These are phyloP conservation scores for Platismatia glauca DNA, from an alignment of 495 filamentous ascomycete species.

Conservation along the genomic window DNA sequence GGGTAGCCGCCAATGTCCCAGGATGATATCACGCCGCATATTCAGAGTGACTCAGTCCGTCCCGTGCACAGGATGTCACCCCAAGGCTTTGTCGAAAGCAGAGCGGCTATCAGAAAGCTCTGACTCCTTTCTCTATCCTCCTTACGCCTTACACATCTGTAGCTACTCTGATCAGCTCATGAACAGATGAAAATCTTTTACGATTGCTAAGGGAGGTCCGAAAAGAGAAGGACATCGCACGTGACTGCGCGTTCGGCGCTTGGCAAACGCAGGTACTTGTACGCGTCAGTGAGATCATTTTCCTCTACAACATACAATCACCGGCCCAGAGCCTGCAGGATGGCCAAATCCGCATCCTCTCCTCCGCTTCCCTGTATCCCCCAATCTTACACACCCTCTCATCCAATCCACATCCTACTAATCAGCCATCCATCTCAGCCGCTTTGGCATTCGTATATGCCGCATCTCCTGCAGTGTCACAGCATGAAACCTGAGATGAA, in stretches of 20 bases:
- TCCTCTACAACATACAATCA: not conserved
- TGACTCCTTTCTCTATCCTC: not conserved
- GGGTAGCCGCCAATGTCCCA: not conserved
- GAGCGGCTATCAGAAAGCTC: not conserved
- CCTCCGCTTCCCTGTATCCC: not conserved
- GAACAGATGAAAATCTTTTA: no score
- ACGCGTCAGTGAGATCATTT: not conserved
- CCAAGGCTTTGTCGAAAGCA: not conserved
- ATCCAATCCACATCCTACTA: not conserved
- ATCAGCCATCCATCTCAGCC: not conserved
- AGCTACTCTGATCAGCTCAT: no score
- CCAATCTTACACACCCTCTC: not conserved
- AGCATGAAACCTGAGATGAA: not conserved
- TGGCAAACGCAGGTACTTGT: not conserved
- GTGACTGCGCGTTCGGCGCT: not conserved
- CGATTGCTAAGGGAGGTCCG: not conserved
- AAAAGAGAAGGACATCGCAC: not conserved
- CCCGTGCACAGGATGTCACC: not conserved
- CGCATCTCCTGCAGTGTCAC: not conserved
- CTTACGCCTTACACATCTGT: not conserved
- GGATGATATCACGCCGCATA: slow-evolving; percentile 1
- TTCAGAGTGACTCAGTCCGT: not conserved
- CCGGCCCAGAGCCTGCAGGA: not conserved
- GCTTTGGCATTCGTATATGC: not conserved
- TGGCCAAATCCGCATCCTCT: not conserved